Base-by-base conservation (phyloP, 2,329 filamentous ascomycete species). In the Penicillium thymicola region DNA sequence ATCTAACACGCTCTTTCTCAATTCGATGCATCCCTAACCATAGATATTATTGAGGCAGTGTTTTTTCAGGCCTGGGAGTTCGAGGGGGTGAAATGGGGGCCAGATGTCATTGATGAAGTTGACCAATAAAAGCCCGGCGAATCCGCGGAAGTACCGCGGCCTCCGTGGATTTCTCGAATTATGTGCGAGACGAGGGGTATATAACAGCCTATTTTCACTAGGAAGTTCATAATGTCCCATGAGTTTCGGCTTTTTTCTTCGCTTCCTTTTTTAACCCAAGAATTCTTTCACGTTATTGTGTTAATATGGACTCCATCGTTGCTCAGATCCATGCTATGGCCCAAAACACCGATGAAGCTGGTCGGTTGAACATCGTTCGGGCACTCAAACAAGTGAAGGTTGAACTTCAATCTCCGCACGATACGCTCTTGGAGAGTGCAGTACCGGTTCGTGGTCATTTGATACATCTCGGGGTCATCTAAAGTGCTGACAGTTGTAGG, bases 241-340 rank as follows among this genome's bases (percentile, higher is more conserved):
- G 32, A 16, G 1, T 2, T 13, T 13, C 21, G 13, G 5, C 2
- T 2, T 21, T 21, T 9, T 3, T 21, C 11, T 18, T 28, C 21
- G 7, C 9, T 27, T 16, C 3, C 3, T 28, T 18, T 3, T 28
- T 13, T 8, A 13, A 14, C 4, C n/a, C 7, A 21, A 32, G 10
- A 23, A 23, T 16, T 2, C 10, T 16, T 13, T 21, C 21, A 9
- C 13, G 23, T 23, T 28, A 10, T 28, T 27, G 2, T 36, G 14
- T 38, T 47, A 56, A 51, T 14, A 65, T 65, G 63, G 58, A 65
- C 25, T 32, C 60, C n/a, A 58, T 63, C 25, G n/a, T 60, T 44
- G 32, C 57, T 49, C 63, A 64, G 43, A 59, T 69, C 32, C 56
- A 51, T 10, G 32, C 44, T 11, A 45, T 69, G 37, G 63, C 59